Base-by-base conservation (phyloP, 805 yeast species). In the Saccharomycopsis sp. region DNA sequence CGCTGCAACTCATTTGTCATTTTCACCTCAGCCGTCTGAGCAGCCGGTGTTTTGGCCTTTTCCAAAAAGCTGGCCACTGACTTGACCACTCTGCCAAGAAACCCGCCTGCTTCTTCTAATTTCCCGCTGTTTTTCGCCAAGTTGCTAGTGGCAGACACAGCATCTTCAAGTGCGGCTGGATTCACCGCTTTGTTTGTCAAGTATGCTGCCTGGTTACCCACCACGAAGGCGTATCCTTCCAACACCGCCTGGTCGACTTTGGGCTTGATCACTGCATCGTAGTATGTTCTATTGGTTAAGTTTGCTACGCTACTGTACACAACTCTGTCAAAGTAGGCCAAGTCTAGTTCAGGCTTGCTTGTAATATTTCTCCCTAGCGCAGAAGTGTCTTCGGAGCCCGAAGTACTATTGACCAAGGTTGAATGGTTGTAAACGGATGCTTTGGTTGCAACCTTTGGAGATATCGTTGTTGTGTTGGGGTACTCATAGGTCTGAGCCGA, bases 261-360 rank as follows among this genome's bases (percentile, higher is more conserved):
- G 13, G 48, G 48, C 16, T 26, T 34, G 8, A 41, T 13, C 15
- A 32, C 21, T 12, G 36, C 33, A 25, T 41, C 38, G 17, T 22
- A 44, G 26, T 30, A 44, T 9, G 48, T 40, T 19, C 27, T 31
- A 30, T 44, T 44, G 13, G 48, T 44, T n/a, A 41, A 26, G 15
- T 38, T 35, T 17, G 37, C 15, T 10, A 44, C 45, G 17, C 41
- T 23, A 21, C 27, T 25, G 27, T 25, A 44, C 4, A 44, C 26
- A n/a, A 42, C 19, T 4, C 26, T 20, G 20, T 42, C 45, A 8
- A 42, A 18, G n/a, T 25, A 25, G 9, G 9, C 27, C 9, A 25
- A n/a, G n/a, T 25, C n/a, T n/a, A n/a, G n/a, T n/a, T n/a, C n/a
- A n/a, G n/a, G n/a, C n/a, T n/a, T n/a, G n/a, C n/a, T n/a, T n/a